phyloP scores from a whole-genome alignment of 2,329 filamentous ascomycete genomes.

The Claviceps arundinis region DNA sequence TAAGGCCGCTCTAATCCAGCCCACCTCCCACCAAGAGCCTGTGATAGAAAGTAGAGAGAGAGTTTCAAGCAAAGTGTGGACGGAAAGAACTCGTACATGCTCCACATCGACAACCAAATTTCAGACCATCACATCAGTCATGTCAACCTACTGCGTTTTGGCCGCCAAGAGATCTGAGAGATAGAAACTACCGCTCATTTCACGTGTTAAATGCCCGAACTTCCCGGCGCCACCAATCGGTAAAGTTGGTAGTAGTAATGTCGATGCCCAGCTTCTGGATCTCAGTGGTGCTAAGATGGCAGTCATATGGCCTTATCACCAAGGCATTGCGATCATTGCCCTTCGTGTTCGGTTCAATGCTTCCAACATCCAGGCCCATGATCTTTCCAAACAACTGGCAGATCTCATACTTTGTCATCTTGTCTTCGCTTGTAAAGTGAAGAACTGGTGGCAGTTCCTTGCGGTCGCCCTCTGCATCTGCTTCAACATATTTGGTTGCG shows the following conservation, averaged over 20 bases:
- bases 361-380: conserved; percentile 57
- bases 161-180: neutral
- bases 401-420: conserved; percentile 82
- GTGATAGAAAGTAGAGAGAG: neutral
- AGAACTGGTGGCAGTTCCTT: conserved; percentile 52
- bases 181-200: conserved; percentile 1
- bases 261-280: conserved; percentile 63
- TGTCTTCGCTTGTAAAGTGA: conserved; percentile 79
- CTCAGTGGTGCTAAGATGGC: conserved; percentile 66
- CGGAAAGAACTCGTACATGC: neutral
- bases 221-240: conserved; percentile 65
- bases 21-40: neutral
- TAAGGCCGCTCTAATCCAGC: no score
- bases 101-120: neutral
- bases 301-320: conserved; percentile 75
- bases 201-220: conserved; percentile 46
- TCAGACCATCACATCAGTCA: neutral
- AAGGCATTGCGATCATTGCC: conserved; percentile 58
- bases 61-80: no score
- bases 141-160: neutral
- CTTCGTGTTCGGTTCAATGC: conserved; percentile 55
- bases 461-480: conserved; percentile 29
- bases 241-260: conserved; percentile 61
- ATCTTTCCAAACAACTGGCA: conserved; percentile 67
- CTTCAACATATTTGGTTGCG: conserved; percentile 51